Evolutionary conservation across 2,329 filamentous ascomycete genomes (phyloP), one percentile per base, ranked within the genome.

Genomic region (Amauroascus verrucosus): DNA sequence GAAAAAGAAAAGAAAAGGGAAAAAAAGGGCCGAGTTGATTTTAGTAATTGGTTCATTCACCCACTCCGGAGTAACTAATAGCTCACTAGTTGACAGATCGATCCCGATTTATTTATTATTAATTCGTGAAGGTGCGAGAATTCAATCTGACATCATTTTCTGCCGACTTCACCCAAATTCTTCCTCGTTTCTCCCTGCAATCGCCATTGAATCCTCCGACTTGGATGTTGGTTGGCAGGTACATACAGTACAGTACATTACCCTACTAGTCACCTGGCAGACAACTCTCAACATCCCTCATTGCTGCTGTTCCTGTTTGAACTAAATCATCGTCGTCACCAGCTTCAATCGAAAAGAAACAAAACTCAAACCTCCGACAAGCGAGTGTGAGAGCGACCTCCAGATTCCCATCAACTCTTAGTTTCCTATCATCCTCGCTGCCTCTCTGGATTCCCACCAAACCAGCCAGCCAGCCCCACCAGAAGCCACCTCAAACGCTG

Each of bases 111-210:
- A n/a, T n/a, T n/a, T n/a, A 26, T 32, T 32, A 46, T 33, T 32
- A 46, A 33, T 33, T 4, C 8, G 22, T 30, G 22, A 45, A n/a
- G n/a, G n/a, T n/a, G n/a, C n/a, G n/a, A n/a, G 26, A 9, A 30
- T 20, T 20, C n/a, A 33, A 37, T 37, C 45, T 48, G 45, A 48
- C 45, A 48, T 48, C 45, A 48, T 48, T 37, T 24, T 16, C 33
- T n/a, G 9, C 8, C 44, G 20, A 26, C n/a, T n/a, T n/a, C n/a
- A n/a, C n/a, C n/a, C n/a, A n/a, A n/a, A n/a, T n/a, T 20, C n/a
- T 16, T 9, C n/a, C 8, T 1, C 8, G 40, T 2, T 24, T 24
- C 18, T 22, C 26, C 8, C 13, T 20, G 38, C 37, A 41, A n/a
- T n/a, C n/a, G 18, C 37, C 37, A 41, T 20, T 14, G 13, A 35